Base-by-base conservation (phyloP, 345 rosid genomes). In the Acer negundo region DNA sequence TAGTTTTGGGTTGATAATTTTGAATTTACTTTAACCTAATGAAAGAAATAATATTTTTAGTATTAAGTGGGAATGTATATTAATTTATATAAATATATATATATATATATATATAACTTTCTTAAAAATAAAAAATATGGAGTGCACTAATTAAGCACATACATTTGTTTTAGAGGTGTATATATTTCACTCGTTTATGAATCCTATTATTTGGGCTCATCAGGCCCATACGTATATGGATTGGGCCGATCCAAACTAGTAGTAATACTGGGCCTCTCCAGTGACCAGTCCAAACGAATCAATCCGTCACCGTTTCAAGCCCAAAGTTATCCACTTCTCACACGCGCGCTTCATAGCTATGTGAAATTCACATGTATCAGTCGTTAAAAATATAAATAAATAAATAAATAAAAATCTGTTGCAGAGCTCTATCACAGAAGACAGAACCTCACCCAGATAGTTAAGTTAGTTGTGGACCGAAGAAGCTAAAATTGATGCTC, bases 401-500 rank as follows among this genome's bases (percentile, higher is more conserved):
- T 0, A 26, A 0, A 28, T n/a, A n/a, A n/a, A n/a, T n/a, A 35
- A 35, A 28, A 10, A 58, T 8, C 44, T 2, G 44, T 55, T 1
- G 8, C 24, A 20, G 15, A 19, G 26, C 0, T 10, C 64, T 5
- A 19, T 28, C 58, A 3, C 58, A 10, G 40, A 23, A 23, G 42
- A 3, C 58, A 10, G 40, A 23, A 23, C 17, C 55, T 17, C 22
- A 56, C 2, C 51, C 31, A 58, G 61, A 16, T 8, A 16, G 61
- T 24, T 8, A 42, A 42, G 46, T 42, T 42, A 42, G 46, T 42
- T 42, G 22, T 10, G 2, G 58, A 40, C 24, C 3, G 9, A 19
- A 38, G 24, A 67, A 38, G 26, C 19, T 19, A 0, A 28, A 19
- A 22, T 80, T 62, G 26, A 85, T 82, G 85, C 73, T 82, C 58